Evolutionary conservation across 495 filamentous ascomycete species (phyloP).

Genomic region (Trichoderma erinaceum): DNA sequence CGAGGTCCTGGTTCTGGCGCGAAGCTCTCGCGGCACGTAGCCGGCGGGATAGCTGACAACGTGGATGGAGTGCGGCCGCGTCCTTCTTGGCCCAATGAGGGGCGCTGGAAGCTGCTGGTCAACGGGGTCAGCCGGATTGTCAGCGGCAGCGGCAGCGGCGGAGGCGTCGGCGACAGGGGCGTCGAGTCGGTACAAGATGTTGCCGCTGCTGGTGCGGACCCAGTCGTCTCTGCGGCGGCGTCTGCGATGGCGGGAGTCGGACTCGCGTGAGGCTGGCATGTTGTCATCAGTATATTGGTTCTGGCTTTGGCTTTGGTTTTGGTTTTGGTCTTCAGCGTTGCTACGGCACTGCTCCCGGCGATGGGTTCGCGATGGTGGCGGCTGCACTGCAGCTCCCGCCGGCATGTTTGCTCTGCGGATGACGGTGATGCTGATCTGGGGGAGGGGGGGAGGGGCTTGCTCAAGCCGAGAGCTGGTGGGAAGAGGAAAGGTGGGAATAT

Average conservation of each 20-base stretch:
- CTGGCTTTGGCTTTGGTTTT: neutral
- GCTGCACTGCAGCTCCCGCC: conserved; percentile 12
- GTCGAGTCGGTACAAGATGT: neutral
- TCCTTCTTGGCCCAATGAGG: conserved; percentile 44
- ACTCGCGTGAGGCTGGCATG: conserved; percentile 6
- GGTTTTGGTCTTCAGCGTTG: neutral
- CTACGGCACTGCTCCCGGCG: neutral
- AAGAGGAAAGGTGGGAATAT: neutral
- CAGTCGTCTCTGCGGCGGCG: conserved; percentile 11
- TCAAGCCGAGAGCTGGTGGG: neutral
- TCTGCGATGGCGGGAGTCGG: conserved; percentile 6
- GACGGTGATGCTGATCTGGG: conserved; percentile 1
- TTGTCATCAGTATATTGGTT: neutral
- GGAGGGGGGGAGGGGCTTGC: conserved; percentile 5
- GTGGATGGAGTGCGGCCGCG: conserved; percentile 50
- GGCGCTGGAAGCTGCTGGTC: conserved; percentile 37
- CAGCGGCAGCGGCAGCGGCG: neutral
- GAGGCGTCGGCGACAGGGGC: conserved; percentile 11
- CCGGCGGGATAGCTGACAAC: conserved; percentile 49
- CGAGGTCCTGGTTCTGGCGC: conserved; percentile 27
- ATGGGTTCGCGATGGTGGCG: neutral
- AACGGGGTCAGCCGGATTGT: neutral
- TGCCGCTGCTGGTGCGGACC: conserved; percentile 7
- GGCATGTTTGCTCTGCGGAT: conserved; percentile 3
- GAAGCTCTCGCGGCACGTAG: conserved; percentile 43